A percentile compares a stretch with the other conserved stretches of the same genome.
Conservation (phyloP, 1,284 basidiomycete species). For the Trametes polyzona region DNA sequence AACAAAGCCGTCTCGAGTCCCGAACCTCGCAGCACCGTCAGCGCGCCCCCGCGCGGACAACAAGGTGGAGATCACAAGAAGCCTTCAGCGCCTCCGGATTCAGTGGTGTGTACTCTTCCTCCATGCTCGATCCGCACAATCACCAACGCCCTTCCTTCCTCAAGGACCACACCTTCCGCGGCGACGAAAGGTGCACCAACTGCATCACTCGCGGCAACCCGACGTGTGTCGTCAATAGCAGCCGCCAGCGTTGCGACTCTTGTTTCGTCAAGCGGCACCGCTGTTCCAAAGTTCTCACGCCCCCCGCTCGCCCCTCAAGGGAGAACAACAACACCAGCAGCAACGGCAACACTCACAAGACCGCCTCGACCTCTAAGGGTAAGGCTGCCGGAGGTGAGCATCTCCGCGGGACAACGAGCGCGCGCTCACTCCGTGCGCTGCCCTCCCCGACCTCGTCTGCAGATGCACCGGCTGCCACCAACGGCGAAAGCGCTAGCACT, state of each 20-base stretch:
- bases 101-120: constrained; percentile 19
- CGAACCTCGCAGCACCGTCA: constrained; percentile 25
- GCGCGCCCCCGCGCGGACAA: constrained; percentile 20
- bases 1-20: constrained; percentile 21
- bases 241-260: constrained; percentile 27
- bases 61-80: constrained; percentile 20
- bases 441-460: constrained; percentile 2
- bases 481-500: constrained; percentile 24
- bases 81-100: constrained; percentile 18
- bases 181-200: constrained; percentile 26
- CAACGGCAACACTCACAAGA: constrained; percentile 7
- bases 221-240: constrained; percentile 26
- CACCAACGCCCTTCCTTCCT: neutral
- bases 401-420: neutral
- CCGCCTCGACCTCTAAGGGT: constrained; percentile 21
- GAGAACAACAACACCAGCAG: constrained; percentile 18
- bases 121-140: neutral
- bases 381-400: constrained; percentile 22
- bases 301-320: constrained; percentile 23
- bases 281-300: constrained; percentile 28
- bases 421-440: constrained; percentile 2
- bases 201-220: constrained; percentile 24
- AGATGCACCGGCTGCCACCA: constrained; percentile 14
- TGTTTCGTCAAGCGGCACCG: constrained; percentile 27
- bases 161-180: constrained; percentile 23